These are phyloP conservation scores for Annulohypoxylon bovei DNA, from an alignment of 495 filamentous ascomycete genomes.

Conservation along the genomic window DNA sequence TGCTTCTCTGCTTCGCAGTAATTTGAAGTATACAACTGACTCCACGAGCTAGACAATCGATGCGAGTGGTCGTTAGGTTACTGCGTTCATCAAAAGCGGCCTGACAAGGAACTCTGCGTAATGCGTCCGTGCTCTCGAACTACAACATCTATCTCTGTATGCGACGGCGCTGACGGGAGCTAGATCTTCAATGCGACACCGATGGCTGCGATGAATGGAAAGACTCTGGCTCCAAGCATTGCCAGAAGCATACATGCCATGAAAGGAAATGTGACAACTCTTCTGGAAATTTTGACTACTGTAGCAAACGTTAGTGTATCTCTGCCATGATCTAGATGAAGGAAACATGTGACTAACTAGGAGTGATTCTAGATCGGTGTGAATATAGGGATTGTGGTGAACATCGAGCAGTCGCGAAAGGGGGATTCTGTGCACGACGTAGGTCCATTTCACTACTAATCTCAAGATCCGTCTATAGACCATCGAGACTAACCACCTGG, in stretches of 20 bases:
- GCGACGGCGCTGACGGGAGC: not conserved
- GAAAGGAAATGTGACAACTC: constrained; percentile 42
- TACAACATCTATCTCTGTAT: not conserved
- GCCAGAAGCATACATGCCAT: constrained; percentile 43
- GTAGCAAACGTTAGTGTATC: constrained; percentile 44
- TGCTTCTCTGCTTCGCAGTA: not conserved
- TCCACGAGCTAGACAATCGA: constrained; percentile 38
- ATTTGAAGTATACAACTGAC: not conserved
- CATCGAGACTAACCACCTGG: not conserved
- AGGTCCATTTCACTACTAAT: not conserved
- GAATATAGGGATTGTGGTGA: constrained; percentile 4
- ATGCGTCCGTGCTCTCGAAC: constrained; percentile 3
- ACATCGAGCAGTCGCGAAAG: not conserved
- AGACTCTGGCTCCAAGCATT: constrained; percentile 30
- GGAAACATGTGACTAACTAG: not conserved
- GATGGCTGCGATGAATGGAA: constrained; percentile 34
- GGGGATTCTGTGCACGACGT: constrained; percentile 12
- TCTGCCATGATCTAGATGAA: not conserved
- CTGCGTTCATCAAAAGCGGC: constrained; percentile 1
- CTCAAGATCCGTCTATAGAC: not conserved
- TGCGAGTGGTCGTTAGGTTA: constrained; percentile 22
- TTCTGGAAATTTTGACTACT: constrained; percentile 30
- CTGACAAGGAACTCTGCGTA: not conserved
- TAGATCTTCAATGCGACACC: constrained; percentile 22
- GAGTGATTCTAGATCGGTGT: constrained; percentile 25